Conservation (phyloP, 2,329 filamentous ascomycete species). For the Colletotrichum somersetense region DNA sequence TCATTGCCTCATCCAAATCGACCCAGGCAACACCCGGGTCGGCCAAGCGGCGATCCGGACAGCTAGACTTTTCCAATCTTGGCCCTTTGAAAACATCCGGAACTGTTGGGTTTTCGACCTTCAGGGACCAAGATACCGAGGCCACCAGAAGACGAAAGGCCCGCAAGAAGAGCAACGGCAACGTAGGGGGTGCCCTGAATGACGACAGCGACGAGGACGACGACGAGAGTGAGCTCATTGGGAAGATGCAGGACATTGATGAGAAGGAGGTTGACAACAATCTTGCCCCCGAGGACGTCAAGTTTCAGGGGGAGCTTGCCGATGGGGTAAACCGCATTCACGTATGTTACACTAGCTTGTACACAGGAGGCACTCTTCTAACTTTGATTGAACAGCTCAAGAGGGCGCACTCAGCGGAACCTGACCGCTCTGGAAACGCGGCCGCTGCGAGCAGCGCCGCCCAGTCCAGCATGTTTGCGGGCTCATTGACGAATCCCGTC, state of each 20-base stretch:
- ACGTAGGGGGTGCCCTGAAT: slow-evolving; percentile 65
- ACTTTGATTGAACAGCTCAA: slow-evolving; percentile 71
- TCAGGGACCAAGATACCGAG: slow-evolving; percentile 77
- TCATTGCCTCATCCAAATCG: slow-evolving; percentile 77
- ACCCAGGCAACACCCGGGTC: slow-evolving; percentile 71
- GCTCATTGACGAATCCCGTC: background rate
- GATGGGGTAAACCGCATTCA: slow-evolving; percentile 87
- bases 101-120: slow-evolving; percentile 89
- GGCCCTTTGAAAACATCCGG: slow-evolving; percentile 88
- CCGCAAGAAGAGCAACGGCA: slow-evolving; percentile 74
- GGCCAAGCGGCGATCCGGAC: slow-evolving; percentile 83
- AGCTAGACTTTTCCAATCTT: slow-evolving; percentile 87
- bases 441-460: background rate
- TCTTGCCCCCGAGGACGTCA: slow-evolving; percentile 77
- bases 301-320: slow-evolving; percentile 79
- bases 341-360: slow-evolving; percentile 60
- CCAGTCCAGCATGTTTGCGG: slow-evolving; percentile 5
- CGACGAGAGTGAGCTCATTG: slow-evolving; percentile 69
- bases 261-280: slow-evolving; percentile 72
- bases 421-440: slow-evolving; percentile 58
- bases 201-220: slow-evolving; percentile 83
- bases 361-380: background rate
- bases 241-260: slow-evolving; percentile 74
- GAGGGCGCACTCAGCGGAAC: slow-evolving; percentile 81
- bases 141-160: slow-evolving; percentile 68